phyloP scores from a whole-genome alignment of 2,329 filamentous ascomycete genomes.

The Fonsecaea pedrosoi region DNA sequence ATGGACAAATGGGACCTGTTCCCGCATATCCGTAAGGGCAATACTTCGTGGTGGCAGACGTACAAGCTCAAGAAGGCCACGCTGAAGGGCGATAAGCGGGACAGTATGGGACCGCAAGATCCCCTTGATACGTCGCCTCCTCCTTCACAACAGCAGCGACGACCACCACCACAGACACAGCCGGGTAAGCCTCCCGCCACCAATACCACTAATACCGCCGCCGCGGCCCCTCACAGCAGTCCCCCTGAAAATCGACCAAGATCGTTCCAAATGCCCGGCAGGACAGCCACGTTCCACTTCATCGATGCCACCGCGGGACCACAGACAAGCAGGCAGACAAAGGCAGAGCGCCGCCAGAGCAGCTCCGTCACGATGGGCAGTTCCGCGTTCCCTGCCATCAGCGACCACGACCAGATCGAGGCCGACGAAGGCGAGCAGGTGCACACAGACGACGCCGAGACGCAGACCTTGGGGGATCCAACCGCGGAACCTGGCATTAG shows the following conservation, averaged over 20 bases:
- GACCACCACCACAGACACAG: neutral
- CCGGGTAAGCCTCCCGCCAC: neutral
- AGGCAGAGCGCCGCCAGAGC: neutral
- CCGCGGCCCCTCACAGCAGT: neutral
- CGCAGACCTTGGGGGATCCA: neutral
- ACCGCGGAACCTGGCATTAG: no score
- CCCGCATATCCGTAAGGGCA: slow-evolving; percentile 29
- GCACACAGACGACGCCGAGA: neutral
- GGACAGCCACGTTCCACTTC: slow-evolving; percentile 9
- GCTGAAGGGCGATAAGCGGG: slow-evolving; percentile 16
- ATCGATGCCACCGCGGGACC: neutral
- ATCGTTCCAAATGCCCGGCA: slow-evolving; percentile 1
- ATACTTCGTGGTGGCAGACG: slow-evolving; percentile 28
- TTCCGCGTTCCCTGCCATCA: slow-evolving; percentile 30
- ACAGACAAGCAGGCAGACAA: neutral
- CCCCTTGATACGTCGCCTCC: neutral
- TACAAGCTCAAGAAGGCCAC: slow-evolving; percentile 28
- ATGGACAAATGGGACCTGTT: slow-evolving; percentile 38
- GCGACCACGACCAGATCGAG: slow-evolving; percentile 10
- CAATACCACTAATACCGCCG: neutral
- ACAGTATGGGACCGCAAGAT: slow-evolving; percentile 26
- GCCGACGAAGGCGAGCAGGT: slow-evolving; percentile 1
- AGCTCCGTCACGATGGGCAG: neutral
- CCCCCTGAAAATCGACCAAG: neutral
- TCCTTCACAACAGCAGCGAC: no score